Evolutionary conservation across 2,329 filamentous ascomycete genomes (phyloP).

Genomic region (Leptographium lundbergii): DNA sequence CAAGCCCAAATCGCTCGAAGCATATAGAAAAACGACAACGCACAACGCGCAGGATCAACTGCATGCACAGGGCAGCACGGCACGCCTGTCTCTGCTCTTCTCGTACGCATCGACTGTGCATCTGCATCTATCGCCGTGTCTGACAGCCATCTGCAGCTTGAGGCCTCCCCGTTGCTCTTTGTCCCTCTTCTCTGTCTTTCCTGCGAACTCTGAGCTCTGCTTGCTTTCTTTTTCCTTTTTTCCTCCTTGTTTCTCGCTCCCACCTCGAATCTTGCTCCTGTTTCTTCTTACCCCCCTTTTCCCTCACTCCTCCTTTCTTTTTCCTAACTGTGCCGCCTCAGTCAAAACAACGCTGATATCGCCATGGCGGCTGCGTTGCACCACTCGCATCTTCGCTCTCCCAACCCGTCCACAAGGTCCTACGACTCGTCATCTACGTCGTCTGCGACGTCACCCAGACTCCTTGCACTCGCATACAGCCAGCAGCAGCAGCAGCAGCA

Average conservation of each 20-base stretch:
- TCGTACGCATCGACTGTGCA: not conserved
- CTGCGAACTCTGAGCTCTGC: not conserved
- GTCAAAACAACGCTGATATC: conserved; percentile 1
- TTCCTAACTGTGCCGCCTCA: not conserved
- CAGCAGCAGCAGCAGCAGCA: conserved; percentile 23
- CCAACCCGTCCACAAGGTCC: conserved; percentile 46
- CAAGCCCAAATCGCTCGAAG: no score
- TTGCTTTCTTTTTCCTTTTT: not conserved
- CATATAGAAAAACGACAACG: no score
- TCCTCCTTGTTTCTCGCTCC: not conserved
- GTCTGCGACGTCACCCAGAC: conserved; percentile 46
- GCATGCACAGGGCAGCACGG: not conserved
- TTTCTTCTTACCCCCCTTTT: not conserved
- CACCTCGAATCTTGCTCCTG: not conserved
- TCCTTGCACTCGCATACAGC: conserved; percentile 21
- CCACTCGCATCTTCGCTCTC: conserved; percentile 46
- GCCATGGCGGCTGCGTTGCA: conserved; percentile 44
- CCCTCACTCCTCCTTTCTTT: not conserved
- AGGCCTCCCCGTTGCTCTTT: not conserved
- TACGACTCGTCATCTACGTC: conserved; percentile 54
- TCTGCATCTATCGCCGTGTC: not conserved
- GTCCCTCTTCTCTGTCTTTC: not conserved
- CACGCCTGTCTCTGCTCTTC: not conserved
- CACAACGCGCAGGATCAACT: no score
- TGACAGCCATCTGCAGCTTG: not conserved